Conservation (phyloP, 306 rosid species). For the Arachis stenosperma region DNA sequence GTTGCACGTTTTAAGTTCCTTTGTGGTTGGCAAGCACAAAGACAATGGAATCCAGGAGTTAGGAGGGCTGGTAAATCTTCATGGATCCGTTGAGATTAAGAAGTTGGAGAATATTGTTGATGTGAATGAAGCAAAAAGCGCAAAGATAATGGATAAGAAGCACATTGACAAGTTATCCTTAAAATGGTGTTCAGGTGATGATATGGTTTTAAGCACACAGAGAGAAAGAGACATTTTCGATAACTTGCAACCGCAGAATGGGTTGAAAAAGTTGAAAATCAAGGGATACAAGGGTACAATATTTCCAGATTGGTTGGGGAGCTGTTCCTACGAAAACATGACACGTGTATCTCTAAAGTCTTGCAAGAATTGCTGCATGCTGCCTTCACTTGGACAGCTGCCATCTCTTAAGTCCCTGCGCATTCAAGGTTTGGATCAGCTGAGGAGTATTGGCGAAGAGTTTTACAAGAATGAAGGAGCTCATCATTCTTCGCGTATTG, state of each 20-base stretch:
- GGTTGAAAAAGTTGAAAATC: neutral
- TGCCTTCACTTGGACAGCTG: constrained; percentile 31
- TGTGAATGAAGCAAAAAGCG: neutral
- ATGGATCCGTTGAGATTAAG: neutral
- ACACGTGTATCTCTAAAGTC: accelerated
- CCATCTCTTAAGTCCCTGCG: neutral
- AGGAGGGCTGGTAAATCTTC: neutral
- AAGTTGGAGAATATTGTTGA: constrained; percentile 1
- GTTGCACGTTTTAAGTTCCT: neutral
- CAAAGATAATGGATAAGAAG: constrained; percentile 7
- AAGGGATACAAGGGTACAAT: neutral
- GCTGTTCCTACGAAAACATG: constrained; percentile 17
- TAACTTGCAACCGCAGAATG: constrained; percentile 7
- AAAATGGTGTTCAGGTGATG: neutral
- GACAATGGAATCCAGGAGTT: neutral
- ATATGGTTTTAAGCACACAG: neutral
- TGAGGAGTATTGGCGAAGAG: neutral
- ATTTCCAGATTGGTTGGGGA: constrained; percentile 24
- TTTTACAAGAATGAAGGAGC: constrained; percentile 8
- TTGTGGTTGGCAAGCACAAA: neutral
- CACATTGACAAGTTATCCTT: neutral
- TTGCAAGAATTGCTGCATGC: constrained; percentile 14
- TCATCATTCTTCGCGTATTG: neutral
- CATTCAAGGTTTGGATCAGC: neutral
- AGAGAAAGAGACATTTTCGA: neutral